Evolutionary conservation across 225 moss, liverwort and hornwort species (phyloP), one percentile per base, ranked within the genome.

Genomic region (Straminergon stramineum): DNA sequence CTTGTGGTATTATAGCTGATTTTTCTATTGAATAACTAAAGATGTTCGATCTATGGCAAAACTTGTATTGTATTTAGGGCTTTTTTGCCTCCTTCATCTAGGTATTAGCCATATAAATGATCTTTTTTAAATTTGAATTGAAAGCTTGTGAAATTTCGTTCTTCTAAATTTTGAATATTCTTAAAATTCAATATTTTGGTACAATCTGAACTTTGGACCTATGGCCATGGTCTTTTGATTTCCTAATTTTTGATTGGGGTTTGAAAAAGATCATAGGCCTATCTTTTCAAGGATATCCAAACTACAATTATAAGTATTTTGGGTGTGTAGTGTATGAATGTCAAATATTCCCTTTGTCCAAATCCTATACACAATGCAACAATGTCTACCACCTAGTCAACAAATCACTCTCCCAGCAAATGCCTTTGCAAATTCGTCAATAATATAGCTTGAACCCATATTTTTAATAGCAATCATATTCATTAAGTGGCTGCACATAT

Each of bases 231-330:
- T 74, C 17, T 17, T 45, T 45, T 28, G 9, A 45, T 45, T 17
- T 28, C 6, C 2, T 28, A 12, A 28, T 6, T 28, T 41, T 74
- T 28, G 3, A 28, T 28, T 45, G 28, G 10, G 1, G 28, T 45
- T 45, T 28, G 3, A 3, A 74, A 73, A 15, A 5, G 1, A 1
- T 6, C 10, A 30, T 28, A 17, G 30, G 4, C 10, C 0, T 10
- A 6, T 4, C 17, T 9, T 17, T 17, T 45, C 17, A 74, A 74
- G 30, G 6, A 28, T 6, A 6, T 28, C 4, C 17, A 30, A 45
- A 30, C 17, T 17, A 30, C 30, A 30, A 45, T 74, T 73, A 43
- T 1, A 15, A 27, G 9, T 27, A 1, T 43, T 16, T 43, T 0
- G 5, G 4, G 13, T 4, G 21, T 64, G 8, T 48, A 48, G 65